Conservation (phyloP, 1,139 yeast species). For the Candida anutae region DNA sequence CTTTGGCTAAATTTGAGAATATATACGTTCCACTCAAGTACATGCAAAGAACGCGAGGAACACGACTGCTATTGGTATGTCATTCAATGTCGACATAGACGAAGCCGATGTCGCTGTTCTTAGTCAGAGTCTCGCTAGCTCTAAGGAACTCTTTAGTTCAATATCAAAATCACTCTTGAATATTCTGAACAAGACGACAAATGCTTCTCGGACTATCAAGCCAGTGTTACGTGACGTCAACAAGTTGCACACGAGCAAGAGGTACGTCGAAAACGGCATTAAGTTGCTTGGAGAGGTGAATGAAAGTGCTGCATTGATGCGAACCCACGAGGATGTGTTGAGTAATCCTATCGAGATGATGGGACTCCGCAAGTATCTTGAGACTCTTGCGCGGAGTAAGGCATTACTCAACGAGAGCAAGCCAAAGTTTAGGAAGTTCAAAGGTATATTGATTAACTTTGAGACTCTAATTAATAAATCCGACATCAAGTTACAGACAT, state of each 20-base stretch:
- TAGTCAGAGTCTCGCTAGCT: conserved; percentile 60
- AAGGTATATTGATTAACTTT: conserved; percentile 42
- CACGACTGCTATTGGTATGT: too few species aligned
- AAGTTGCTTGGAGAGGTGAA: conserved; percentile 56
- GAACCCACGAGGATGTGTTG: conserved; percentile 41
- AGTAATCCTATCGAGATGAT: conserved; percentile 29
- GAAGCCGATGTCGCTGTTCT: conserved; percentile 82
- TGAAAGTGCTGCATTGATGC: conserved; percentile 54
- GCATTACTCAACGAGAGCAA: conserved; percentile 29
- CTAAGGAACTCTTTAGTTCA: conserved; percentile 48
- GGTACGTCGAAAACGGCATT: conserved; percentile 55
- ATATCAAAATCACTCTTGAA: conserved; percentile 49
- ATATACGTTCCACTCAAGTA: too few species aligned
- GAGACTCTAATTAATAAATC: conserved; percentile 39
- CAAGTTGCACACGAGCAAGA: conserved; percentile 45
- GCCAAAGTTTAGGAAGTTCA: conserved; percentile 34
- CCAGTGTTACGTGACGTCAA: conserved; percentile 68
- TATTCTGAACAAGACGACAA: conserved; percentile 50
- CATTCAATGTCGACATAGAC: conserved; percentile 47
- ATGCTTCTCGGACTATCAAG: conserved; percentile 57
- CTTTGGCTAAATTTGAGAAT: too few species aligned
- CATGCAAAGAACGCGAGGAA: too few species aligned
- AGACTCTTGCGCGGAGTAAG: conserved; percentile 27
- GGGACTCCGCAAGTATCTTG: conserved; percentile 32
- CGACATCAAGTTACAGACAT: conserved; percentile 33